Percentiles rank a stretch among this genome's conserved stretches.
phyloP scores from a whole-genome alignment of 1,284 basidiomycete genomes.

The Boletus albobrunnescens region DNA sequence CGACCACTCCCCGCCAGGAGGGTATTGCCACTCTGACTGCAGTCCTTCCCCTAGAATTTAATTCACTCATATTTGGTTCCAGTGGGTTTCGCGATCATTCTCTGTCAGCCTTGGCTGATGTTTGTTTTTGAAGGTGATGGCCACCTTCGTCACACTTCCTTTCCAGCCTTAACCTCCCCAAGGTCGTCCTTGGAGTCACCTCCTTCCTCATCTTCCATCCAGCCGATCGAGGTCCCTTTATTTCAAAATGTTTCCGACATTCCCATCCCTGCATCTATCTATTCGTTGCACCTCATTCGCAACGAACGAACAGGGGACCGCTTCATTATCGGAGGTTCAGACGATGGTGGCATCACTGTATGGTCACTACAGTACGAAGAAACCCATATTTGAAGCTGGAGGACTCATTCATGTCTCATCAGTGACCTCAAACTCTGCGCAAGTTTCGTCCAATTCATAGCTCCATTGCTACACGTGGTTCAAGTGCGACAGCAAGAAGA shows the following conservation, averaged over 20 bases:
- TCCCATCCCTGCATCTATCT: conserved; percentile 46
- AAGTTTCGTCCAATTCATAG: conserved; percentile 66
- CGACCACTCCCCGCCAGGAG: conserved; percentile 4
- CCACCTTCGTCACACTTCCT: conserved; percentile 40
- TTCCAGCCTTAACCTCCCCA: conserved; percentile 29
- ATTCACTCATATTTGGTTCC: conserved; percentile 55
- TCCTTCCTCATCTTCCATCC: conserved; percentile 1
- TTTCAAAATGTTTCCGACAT: conserved; percentile 41
- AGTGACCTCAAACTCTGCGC: conserved; percentile 64
- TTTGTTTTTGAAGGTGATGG: conserved; percentile 56
- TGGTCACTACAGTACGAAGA: conserved; percentile 58
- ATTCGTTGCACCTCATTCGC: conserved; percentile 49
- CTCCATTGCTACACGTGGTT: conserved; percentile 57
- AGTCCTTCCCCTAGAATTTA: conserved; percentile 55
- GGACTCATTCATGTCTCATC: conserved; percentile 19
- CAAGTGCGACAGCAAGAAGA: conserved; percentile 52
- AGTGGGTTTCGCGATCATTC: conserved; percentile 41
- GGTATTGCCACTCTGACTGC: conserved; percentile 35
- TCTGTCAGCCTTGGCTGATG: background rate
- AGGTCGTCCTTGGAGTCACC: background rate
- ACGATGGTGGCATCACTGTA: conserved; percentile 70
- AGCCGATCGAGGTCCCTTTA: background rate
- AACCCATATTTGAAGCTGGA: background rate
- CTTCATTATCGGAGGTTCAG: conserved; percentile 64
- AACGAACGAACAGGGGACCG: conserved; percentile 55